These are phyloP conservation scores for Rhodomyrtus tomentosa DNA, from an alignment of 345 rosid genomes.

Conservation along the genomic window DNA sequence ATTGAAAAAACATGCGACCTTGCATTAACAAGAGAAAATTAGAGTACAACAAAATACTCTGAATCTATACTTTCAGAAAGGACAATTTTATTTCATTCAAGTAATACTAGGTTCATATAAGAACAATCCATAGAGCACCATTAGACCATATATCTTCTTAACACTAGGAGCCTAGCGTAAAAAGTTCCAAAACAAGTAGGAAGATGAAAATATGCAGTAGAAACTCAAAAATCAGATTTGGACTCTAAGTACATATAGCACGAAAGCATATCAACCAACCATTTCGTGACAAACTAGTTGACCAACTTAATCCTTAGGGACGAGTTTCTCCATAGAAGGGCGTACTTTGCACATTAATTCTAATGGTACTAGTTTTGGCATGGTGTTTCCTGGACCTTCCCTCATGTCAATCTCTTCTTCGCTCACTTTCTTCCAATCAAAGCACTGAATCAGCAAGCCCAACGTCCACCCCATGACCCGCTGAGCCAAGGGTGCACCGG, in stretches of 20 bases:
- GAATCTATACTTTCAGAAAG: background rate
- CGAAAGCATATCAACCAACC: background rate
- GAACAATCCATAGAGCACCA: background rate
- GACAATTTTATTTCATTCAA: background rate
- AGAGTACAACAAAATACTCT: background rate
- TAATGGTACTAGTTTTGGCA: slow-evolving; percentile 32
- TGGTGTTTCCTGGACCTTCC: slow-evolving; percentile 18
- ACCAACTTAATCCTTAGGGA: slow-evolving; percentile 22
- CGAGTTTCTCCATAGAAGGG: background rate
- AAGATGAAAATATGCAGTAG: background rate
- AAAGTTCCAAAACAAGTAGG: background rate
- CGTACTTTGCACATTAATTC: slow-evolving; percentile 33
- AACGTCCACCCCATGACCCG: slow-evolving; percentile 22
- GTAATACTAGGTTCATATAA: background rate
- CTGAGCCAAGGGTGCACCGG: slow-evolving; percentile 27
- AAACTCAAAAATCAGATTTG: background rate
- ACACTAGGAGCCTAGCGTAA: background rate
- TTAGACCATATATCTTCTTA: background rate
- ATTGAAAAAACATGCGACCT: background rate
- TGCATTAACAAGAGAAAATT: background rate
- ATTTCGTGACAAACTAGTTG: background rate
- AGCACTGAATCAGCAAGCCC: slow-evolving; percentile 36
- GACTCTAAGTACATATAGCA: background rate
- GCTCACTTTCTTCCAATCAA: slow-evolving; percentile 36
- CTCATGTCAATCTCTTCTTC: slow-evolving; percentile 24